Percentiles rank a stretch among this genome's conserved stretches.
phyloP scores from a whole-genome alignment of 2,329 filamentous ascomycete genomes.

The Sporothrix euskadiensis region DNA sequence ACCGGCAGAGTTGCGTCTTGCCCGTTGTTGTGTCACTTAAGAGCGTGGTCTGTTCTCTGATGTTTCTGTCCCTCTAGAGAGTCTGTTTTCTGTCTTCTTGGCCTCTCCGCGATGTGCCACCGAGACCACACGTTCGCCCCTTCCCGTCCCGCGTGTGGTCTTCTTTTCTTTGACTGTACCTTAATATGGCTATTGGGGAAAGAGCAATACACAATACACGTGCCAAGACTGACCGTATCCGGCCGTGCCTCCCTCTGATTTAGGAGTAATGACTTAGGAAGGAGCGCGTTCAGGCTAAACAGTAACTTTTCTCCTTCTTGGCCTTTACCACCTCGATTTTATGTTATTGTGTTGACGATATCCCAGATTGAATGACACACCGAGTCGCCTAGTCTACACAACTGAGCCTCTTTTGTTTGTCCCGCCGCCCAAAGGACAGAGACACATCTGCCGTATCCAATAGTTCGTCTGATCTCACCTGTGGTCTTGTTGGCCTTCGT shows the following conservation, averaged over 20 bases:
- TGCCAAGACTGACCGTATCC: neutral
- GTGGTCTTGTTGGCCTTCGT: neutral
- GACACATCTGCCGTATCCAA: neutral
- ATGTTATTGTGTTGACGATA: neutral
- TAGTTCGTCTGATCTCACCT: neutral
- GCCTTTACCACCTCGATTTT: neutral
- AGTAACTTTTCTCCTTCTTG: neutral
- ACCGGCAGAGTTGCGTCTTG: neutral
- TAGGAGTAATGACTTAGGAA: neutral
- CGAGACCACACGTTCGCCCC: neutral
- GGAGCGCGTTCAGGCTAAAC: conserved; percentile 8
- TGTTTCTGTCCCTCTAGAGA: neutral
- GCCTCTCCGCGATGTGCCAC: neutral
- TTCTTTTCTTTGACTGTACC: neutral
- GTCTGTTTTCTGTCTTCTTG: neutral
- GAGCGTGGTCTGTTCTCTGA: neutral
- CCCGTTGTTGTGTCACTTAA: neutral
- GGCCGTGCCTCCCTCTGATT: neutral
- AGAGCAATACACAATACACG: neutral
- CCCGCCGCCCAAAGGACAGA: too few relatives aligned
- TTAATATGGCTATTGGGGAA: conserved; percentile 15
- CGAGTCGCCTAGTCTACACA: neutral
- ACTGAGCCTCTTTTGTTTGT: neutral
- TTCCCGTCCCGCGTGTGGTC: neutral
- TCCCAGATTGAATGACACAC: neutral